Evolutionary conservation across 208 protist species (phyloP), one percentile per base, ranked within the genome.

Genomic region (Strigomonas galati): DNA sequence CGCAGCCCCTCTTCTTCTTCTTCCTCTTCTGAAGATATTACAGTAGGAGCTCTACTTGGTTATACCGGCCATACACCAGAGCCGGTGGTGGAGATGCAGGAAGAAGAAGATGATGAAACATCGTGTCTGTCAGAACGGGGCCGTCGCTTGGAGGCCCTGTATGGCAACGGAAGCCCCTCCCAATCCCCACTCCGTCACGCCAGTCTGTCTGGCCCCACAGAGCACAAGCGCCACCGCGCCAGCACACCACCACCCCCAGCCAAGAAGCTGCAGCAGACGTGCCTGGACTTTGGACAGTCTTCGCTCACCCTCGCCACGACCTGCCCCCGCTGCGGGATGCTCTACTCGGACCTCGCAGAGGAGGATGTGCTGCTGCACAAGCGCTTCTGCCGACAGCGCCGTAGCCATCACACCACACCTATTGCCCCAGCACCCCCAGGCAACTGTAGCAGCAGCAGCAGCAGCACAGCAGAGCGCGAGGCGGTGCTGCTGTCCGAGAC

Each of bases 241-340:
- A 4, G 3, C 17, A 14, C 10, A 17, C 44, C 52, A 24, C 1
- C 32, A 48, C 27, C 53, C 31, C 35, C 31, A 58, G 31, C 37
- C n/a, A 46, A 12, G 1, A 43, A 3, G 23, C 49, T 74, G 10
- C 62, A 74, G 24, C 88, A 94, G 65, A 89, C 82, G 26, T 85
- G 68, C 24, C 76, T 94, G 19, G 88, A 94, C 69, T 76, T 94
- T 69, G 85, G 88, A 0, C 85, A 90, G 71, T 75, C 68, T n/a
- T 61, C 19, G 17, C 67, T 62, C 7, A 44, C 43, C 1, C 69
- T 65, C 26, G 82, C 57, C 21, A 63, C 49, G 35, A 71, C 54
- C 0, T 94, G 88, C 58, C 35, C 71, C 6, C 59, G 35, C 12
- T 94, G 88, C 64, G 62, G 62, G 15, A 94, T 94, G 88, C 19